Conservation (phyloP, 2,329 filamentous ascomycete species). For the Aureobasidium lini region DNA sequence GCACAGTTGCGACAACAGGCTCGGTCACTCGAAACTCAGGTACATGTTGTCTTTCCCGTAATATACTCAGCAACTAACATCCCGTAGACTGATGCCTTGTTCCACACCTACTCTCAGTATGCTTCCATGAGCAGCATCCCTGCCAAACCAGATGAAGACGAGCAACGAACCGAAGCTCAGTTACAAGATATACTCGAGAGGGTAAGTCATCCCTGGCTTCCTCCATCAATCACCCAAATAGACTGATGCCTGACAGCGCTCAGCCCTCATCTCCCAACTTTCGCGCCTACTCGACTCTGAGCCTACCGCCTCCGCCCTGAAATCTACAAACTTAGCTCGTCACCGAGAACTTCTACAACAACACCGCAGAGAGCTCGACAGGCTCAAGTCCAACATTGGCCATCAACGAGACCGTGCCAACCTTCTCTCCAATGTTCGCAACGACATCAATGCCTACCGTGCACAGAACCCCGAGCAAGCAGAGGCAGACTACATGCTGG, state of each 20-base stretch:
- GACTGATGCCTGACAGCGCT: constrained; percentile 53
- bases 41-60: constrained; percentile 31
- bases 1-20: constrained; percentile 90
- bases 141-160: constrained; percentile 76
- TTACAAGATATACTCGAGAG: constrained; percentile 78
- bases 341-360: constrained; percentile 84
- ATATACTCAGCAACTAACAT: not conserved
- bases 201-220: constrained; percentile 40
- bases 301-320: constrained; percentile 84
- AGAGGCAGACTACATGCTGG: constrained; percentile 96
- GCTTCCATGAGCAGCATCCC: constrained; percentile 72
- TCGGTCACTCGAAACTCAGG: constrained; percentile 81
- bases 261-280: constrained; percentile 73
- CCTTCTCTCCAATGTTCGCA: constrained; percentile 80
- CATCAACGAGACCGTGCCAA: constrained; percentile 82
- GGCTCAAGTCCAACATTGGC: constrained; percentile 64
- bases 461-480: constrained; percentile 67
- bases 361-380: constrained; percentile 73
- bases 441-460: constrained; percentile 86
- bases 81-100: constrained; percentile 69
- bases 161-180: constrained; percentile 69
- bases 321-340: constrained; percentile 89
- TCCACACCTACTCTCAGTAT: constrained; percentile 86
- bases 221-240: constrained; percentile 14
- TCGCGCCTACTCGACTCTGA: constrained; percentile 88